Evolutionary conservation across 768 basidiomycete genomes (phyloP), one percentile per base, ranked within the genome.

Genomic region (Polyporus arcularius): DNA sequence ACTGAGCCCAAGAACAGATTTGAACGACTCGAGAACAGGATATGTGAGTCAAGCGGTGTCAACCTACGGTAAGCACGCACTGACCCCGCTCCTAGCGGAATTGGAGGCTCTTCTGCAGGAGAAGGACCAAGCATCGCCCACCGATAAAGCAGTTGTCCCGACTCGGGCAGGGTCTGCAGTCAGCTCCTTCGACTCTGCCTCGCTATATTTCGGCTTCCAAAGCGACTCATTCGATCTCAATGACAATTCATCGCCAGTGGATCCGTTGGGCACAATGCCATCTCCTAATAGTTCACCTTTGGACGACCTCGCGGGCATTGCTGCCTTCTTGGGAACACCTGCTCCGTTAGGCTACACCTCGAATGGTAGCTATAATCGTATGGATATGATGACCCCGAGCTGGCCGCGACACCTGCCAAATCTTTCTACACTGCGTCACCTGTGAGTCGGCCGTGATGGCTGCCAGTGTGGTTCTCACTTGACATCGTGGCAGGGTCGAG

Each of bases 341-440:
- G 9, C 4, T 14, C 31, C 6, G 10, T 30, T 11, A 35, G 30
- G 38, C 30, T 16, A 32, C 21, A 38, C 35, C 14, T 1, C 50
- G 31, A 14, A 52, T 8, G 32, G 21, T 31, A 38, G 15, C 31
- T 35, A 10, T 4, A 14, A 11, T 42, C 40, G 56, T 2, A 46
- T 58, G 56, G 69, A 64, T 10, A 7, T 78, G 9, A 38, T 73
- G 16, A 74, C 63, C 57, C 64, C 71, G 2, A 64, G 65, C 16
- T 91, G 89, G 87, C 87, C 90, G 1, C 73, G 73, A 15, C 74
- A 82, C 51, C 76, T 92, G 35, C 90, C 90, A 15, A 73, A 75
- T n/a, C 82, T 84, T 7, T 81, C 83, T 31, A 73, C 89, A 39
- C 73, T 91, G 11, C 80, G 82, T 43, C 88, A 90, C 68, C 72